Evolutionary conservation across 306 rosid genomes (phyloP), one percentile per base, ranked within the genome.

Genomic region (Fagus crenata): DNA sequence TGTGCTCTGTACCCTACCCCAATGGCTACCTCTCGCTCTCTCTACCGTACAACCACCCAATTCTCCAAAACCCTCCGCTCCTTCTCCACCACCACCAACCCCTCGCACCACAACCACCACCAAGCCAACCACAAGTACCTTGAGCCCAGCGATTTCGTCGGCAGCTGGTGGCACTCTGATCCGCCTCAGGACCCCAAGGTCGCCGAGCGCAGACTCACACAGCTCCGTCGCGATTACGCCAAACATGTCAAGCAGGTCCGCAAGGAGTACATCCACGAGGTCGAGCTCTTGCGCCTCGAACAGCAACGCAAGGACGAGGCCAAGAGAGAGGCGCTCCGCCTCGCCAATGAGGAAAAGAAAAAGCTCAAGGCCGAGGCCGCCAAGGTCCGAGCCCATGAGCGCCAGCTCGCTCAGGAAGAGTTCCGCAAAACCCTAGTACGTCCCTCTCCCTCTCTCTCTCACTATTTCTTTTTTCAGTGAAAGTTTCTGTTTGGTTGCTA

Each of bases 301-400:
- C 81, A 80, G 81, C 84, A 82, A 58, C 87, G 82, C 6, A 82
- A 80, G 78, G 85, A 87, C 54, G 89, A 87, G 69, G 85, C 87
- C 12, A 65, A 69, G 46, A 78, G 7, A 63, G 91, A 87, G 78
- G 85, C 85, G 3, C 89, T 85, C 59, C 78, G 89, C 69, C 55
- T 87, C 22, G 85, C 79, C 18, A 85, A 78, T 63, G 85, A 87
- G 81, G 91, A 85, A 69, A 84, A 80, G 53, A 85, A 80, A 86
- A 85, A 72, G 67, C 81, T 82, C 39, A 85, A 85, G 54, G 85
- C 85, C 0, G 89, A 85, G 75, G 91, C 78, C 6, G 88, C 87
- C 0, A 84, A 74, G 67, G 85, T 71, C 55, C 83, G 89, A 0
- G 89, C 89, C 3, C 84, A 79, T 53, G 83, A 87, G 85, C 84